These are phyloP conservation scores for Ceratocystiopsis minuta DNA, from an alignment of 2,329 filamentous ascomycete genomes.

Conservation along the genomic window DNA sequence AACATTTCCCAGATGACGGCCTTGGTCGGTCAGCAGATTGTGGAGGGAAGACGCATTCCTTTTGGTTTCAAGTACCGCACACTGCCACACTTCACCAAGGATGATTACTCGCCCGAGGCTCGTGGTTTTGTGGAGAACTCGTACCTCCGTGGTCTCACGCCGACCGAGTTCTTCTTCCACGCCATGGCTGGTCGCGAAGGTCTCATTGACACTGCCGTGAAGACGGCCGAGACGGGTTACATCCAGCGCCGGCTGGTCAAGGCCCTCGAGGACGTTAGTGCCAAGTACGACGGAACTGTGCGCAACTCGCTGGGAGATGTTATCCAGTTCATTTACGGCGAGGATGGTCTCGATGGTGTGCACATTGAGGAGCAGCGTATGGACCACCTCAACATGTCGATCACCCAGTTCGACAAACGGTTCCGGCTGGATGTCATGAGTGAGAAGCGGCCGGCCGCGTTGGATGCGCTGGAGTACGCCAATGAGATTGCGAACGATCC, in stretches of 20 bases:
- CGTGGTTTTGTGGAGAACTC: conserved; percentile 98
- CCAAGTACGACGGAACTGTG: conserved; percentile 93
- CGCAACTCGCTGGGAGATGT: conserved; percentile 93
- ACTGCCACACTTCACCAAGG: conserved; percentile 94
- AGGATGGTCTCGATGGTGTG: conserved; percentile 87
- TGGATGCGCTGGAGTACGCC: conserved; percentile 71
- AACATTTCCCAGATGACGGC: conserved; percentile 99
- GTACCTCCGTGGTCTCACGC: conserved; percentile 86
- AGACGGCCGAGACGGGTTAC: conserved; percentile 97
- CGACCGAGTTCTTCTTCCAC: conserved; percentile 97
- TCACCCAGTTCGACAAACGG: conserved; percentile 58
- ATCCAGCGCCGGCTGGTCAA: conserved; percentile 98
- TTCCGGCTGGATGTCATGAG: conserved; percentile 83
- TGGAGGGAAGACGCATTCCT: conserved; percentile 96
- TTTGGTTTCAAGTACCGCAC: conserved; percentile 98
- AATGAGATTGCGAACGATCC: conserved; percentile 74
- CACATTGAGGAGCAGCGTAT: conserved; percentile 87
- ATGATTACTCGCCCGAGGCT: conserved; percentile 94
- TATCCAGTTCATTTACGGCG: conserved; percentile 92
- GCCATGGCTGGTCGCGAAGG: conserved; percentile 99
- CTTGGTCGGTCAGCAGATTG: conserved; percentile 91
- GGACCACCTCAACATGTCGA: conserved; percentile 67
- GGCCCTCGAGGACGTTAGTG: conserved; percentile 91
- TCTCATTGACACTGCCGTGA: conserved; percentile 98
- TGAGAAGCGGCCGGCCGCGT: conserved; percentile 30